Base-by-base conservation (phyloP, 768 basidiomycete genomes). In the Boletus rufocinnamomeus region DNA sequence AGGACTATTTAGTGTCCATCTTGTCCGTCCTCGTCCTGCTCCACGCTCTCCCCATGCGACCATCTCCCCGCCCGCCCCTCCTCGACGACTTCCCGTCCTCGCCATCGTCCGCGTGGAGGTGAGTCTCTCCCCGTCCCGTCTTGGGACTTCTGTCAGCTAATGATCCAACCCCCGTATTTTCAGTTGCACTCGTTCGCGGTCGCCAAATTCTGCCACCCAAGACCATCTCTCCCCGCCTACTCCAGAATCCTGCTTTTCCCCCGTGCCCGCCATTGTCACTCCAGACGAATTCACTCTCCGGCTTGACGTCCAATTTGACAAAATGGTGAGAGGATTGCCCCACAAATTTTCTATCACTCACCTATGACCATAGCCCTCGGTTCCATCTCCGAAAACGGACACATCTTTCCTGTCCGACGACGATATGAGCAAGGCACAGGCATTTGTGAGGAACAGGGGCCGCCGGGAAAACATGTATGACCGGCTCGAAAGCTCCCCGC, bases 61-160 rank as follows among this genome's bases (percentile, higher is more conserved):
- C 54, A 46, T 41, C 56, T 25, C 27, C 52, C 8, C 19, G 19
- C 48, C 21, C 52, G 37, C 55, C 34, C 34, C 43, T 30, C 13
- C 28, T 32, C 46, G 49, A 52, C n/a, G 55, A 50, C 27, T 38
- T 61, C 19, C 52, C 64, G 35, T 50, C 61, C 7, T 62, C 72
- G 2, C 69, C 70, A n/a, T 57, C 58, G 47, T 72, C 69, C 30
- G 40, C 55, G 17, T 63, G 57, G 58, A 72, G 71, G 71, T 73
- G 37, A 10, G 71, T 54, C 25, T 44, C 14, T n/a, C 23, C n/a
- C 47, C 25, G 13, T 32, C 17, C 25, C 43, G 11, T 9, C 50
- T n/a, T n/a, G n/a, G n/a, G n/a, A n/a, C n/a, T n/a, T n/a, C 7
- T 19, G 34, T 56, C 4, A 16, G 0, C 32, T 19, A 6, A 13